A percentile compares a stretch with the other conserved stretches of the same genome.
phyloP scores from a whole-genome alignment of 2,329 filamentous ascomycete species.

The Pyrenophora graminea region DNA sequence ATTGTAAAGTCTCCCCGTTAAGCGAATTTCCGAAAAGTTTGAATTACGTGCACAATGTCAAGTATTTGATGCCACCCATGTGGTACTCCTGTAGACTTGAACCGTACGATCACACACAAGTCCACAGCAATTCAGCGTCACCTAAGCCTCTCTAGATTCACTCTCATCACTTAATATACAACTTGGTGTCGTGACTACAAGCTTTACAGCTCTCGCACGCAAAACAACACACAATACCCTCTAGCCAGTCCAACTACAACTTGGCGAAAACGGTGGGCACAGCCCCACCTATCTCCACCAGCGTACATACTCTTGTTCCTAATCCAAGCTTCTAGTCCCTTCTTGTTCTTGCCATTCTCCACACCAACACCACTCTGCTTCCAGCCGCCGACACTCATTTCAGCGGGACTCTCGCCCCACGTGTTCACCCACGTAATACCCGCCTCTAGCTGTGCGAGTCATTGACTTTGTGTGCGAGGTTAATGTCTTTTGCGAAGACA shows the following conservation, averaged over 20 bases:
- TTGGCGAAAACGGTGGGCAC: conserved; percentile 70
- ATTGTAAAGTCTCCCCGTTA: too few relatives aligned
- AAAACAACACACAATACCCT: too few relatives aligned
- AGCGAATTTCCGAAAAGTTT: too few relatives aligned
- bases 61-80: too few relatives aligned
- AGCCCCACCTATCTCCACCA: conserved; percentile 77
- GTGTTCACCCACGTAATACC: conserved; percentile 93
- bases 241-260: conserved; percentile 15
- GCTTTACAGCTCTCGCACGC: too few relatives aligned
- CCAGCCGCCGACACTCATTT: conserved; percentile 93
- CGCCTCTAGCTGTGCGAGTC: conserved; percentile 72
- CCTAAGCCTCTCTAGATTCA: too few relatives aligned
- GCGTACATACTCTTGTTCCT: conserved; percentile 85
- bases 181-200: background rate
- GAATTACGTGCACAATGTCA: too few relatives aligned
- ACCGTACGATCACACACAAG: too few relatives aligned
- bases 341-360: conserved; percentile 72
- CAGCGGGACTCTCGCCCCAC: conserved; percentile 88
- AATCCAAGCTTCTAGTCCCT: conserved; percentile 78
- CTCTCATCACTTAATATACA: too few relatives aligned
- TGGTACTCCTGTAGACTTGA: too few relatives aligned
- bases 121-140: too few relatives aligned
- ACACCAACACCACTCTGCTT: conserved; percentile 87
- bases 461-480: conserved; percentile 72
- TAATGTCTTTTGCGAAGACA: conserved; percentile 77